Evolutionary conservation across 345 rosid species (phyloP).

Genomic region (Turritis glabra): DNA sequence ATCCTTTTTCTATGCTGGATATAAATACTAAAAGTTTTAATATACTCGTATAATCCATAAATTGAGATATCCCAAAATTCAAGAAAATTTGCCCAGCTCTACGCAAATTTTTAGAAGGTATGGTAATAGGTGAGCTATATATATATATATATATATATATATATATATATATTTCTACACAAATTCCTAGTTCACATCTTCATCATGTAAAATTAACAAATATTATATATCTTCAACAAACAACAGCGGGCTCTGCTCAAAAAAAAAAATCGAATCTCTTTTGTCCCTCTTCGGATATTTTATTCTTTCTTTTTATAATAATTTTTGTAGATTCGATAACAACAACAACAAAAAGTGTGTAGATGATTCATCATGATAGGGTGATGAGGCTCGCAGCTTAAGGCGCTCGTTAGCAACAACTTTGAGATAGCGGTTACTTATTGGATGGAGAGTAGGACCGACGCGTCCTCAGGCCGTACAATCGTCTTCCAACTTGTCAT

Average conservation of each 20-base stretch:
- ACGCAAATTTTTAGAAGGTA: background rate
- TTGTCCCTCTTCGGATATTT: background rate
- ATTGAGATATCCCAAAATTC: background rate
- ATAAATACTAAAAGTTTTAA: background rate
- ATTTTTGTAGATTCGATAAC: background rate
- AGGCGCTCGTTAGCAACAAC: slow-evolving; percentile 5
- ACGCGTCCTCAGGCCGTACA: slow-evolving; percentile 27
- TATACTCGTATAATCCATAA: background rate
- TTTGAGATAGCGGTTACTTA: slow-evolving; percentile 1
- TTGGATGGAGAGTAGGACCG: slow-evolving; percentile 6
- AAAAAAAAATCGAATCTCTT: slow-evolving; percentile 6
- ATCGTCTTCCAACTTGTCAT: background rate
- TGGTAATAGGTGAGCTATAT: background rate
- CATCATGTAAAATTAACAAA: background rate
- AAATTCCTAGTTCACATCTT: background rate
- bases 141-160: no score
- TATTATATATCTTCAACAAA: background rate
- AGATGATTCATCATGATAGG: background rate
- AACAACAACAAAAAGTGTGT: background rate
- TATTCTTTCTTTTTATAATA: background rate
- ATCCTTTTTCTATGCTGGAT: no score
- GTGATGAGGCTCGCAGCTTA: slow-evolving; percentile 16
- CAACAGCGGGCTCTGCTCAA: background rate
- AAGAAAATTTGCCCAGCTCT: background rate
- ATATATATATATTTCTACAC: background rate